Base-by-base conservation (phyloP, 805 yeast species). In the Isabelozyma pseudorhagii region DNA sequence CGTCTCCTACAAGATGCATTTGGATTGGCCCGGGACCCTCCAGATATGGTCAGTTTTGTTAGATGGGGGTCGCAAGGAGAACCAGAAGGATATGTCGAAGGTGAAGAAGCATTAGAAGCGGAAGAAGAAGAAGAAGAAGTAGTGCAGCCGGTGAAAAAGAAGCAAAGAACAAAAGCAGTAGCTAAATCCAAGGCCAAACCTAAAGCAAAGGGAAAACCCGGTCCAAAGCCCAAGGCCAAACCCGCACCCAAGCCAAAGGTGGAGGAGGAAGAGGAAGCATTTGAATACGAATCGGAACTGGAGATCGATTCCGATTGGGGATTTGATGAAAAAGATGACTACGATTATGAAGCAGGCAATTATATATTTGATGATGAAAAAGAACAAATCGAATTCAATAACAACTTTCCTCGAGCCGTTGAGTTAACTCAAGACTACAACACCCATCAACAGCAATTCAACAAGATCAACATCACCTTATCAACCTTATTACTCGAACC, bases 1-100 rank as follows among this genome's bases (percentile, higher is more conserved):
- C 77, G 74, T 48, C 58, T 74, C 18, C 73, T 82, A 45, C 71
- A 67, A 45, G 63, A 63, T 45, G 87, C 87, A 1, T 83, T 80
- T 59, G 67, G 74, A 51, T 72, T 82, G 57, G 84, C 89, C 1
- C 59, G 70, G 27, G 61, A 67, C 40, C 78, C 79, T 4, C 75
- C 76, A 3, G 75, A 67, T 34, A 72, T 74, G 77, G 67, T 63
- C 9, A 49, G 64, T 14, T 74, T 74, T 58, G 74, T 69, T 18
- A 54, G 53, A 51, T 74, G 71, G 61, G 78, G 79, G 5, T 69
- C 76, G 21, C 59, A 52, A 42, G 75, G 73, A 0, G 78, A 79
- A 36, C 81, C 85, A 2, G 71, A 68, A 51, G 36, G 36, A 13
- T 74, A 76, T 5, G 49, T 42, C 13, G 56, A 50, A 17, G 58